These are phyloP conservation scores for Aspergillus baeticus DNA, from an alignment of 495 filamentous ascomycete species.

Conservation along the genomic window DNA sequence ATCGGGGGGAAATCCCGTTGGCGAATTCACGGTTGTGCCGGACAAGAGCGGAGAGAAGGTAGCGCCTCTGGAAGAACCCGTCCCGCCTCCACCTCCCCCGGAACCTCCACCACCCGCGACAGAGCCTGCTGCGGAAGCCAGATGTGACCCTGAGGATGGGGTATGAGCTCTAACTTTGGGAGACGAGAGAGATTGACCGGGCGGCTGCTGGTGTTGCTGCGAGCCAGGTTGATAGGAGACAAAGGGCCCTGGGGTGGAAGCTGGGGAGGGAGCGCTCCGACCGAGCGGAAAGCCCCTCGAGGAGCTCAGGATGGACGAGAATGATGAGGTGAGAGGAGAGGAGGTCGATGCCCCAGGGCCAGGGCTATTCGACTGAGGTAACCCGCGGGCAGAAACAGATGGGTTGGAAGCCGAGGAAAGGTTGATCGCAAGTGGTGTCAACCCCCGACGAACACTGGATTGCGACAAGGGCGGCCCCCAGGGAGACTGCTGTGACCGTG, in stretches of 20 bases:
- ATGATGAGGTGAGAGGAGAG: slow-evolving; percentile 52
- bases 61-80: slow-evolving; percentile 53
- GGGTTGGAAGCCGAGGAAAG: slow-evolving; percentile 43
- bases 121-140: slow-evolving; percentile 55
- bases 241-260: slow-evolving; percentile 51
- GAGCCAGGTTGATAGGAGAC: slow-evolving; percentile 57
- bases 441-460: slow-evolving; percentile 57
- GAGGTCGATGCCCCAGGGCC: slow-evolving; percentile 47
- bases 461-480: slow-evolving; percentile 61
- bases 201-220: slow-evolving; percentile 48
- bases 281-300: slow-evolving; percentile 45
- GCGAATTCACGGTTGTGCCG: slow-evolving; percentile 60
- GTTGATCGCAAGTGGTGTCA: slow-evolving; percentile 63
- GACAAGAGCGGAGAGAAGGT: slow-evolving; percentile 65
- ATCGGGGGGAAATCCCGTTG: slow-evolving; percentile 55
- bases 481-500: slow-evolving; percentile 57
- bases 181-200: slow-evolving; percentile 55
- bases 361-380: slow-evolving; percentile 39
- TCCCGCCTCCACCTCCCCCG: slow-evolving; percentile 59
- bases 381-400: slow-evolving; percentile 45
- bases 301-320: slow-evolving; percentile 56
- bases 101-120: slow-evolving; percentile 58
- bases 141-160: slow-evolving; percentile 57
- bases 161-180: slow-evolving; percentile 60
- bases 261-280: slow-evolving; percentile 50